Evolutionary conservation across 192 early-diverging fungal species (phyloP), one percentile per base, ranked within the genome.

Genomic region (Phycomyces blakesleeanus): DNA sequence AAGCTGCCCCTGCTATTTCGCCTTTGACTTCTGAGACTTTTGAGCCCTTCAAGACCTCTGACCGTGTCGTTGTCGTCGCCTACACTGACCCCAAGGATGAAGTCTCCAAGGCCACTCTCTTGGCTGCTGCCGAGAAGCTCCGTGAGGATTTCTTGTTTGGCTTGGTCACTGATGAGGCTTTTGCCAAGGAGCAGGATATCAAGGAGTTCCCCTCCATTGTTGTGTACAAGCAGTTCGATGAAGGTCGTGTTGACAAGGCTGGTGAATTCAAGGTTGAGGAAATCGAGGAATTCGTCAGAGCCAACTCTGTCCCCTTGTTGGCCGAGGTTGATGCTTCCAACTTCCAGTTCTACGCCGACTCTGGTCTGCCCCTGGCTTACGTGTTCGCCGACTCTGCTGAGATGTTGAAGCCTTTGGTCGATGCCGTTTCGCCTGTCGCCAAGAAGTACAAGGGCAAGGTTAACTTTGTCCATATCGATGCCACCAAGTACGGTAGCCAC

Each of bases 381-480:
- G 71, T 89, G 62, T 99, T 99, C 83, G 85, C 82, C 60, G 81
- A 81, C 51, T 77, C 59, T 67, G 78, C 80, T 1, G 60, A 65
- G 24, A 77, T 87, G 49, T 78, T 79, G 56, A 68, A 77, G 56
- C 47, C 75, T 29, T 67, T 87, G 54, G 81, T 84, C 54, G 66
- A 86, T 38, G 69, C 77, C 37, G 37, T 95, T 47, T 85, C 90
- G 66, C 71, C 81, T 24, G 55, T 96, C 47, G 95, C 96, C 70
- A 85, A 92, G 78, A 69, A 89, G 68, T 81, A 77, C 80, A 91
- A 92, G 82, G 97, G 95, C 58, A 93, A 88, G 72, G 59, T 97
- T 59, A 88, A 76, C 83, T 91, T 98, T 81, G 94, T 93, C 68
- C 89, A 92, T 76, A 91, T 95, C 55, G 92, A 99, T 62, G 93